Evolutionary conservation across 2,329 filamentous ascomycete species (phyloP).

Genomic region (Trichoderma pleuroti): DNA sequence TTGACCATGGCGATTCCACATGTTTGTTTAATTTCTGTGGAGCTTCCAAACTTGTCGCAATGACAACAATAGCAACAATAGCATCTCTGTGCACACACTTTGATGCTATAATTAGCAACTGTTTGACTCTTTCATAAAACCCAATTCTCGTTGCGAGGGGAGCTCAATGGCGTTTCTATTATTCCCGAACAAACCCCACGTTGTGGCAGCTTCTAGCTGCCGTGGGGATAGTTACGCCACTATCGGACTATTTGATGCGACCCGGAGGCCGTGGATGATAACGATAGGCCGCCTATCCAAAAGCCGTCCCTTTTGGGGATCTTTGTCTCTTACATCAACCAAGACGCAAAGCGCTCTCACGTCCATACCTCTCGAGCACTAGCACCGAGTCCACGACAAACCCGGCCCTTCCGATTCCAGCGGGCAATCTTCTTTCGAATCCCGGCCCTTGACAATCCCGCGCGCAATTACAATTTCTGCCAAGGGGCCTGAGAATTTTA

Average conservation of each 20-base stretch:
- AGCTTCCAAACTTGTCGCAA: not conserved
- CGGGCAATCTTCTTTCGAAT: not conserved
- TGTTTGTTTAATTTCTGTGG: not conserved
- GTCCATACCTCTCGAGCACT: not conserved
- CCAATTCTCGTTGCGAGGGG: not conserved
- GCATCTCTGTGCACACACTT: not conserved
- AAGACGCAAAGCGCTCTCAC: not conserved
- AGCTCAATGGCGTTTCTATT: not conserved
- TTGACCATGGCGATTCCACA: not conserved
- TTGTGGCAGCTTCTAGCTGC: constrained; percentile 9
- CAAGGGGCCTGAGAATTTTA: not conserved
- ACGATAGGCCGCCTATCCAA: constrained; percentile 3
- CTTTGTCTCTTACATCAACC: constrained; percentile 1
- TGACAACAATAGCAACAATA: not conserved
- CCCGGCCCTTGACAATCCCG: not conserved
- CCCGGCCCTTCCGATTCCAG: not conserved
- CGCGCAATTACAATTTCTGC: not conserved
- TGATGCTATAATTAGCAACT: not conserved
- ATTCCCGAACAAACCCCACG: constrained; percentile 9
- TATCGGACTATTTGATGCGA: not conserved
- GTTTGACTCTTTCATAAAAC: not conserved
- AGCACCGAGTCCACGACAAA: not conserved
- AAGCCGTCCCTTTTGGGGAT: not conserved
- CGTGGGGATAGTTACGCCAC: constrained; percentile 12
- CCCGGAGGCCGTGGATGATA: not conserved